These are phyloP conservation scores for Plasmopara halstedii DNA, from an alignment of 352 stramenopile genomes.

Conservation along the genomic window DNA sequence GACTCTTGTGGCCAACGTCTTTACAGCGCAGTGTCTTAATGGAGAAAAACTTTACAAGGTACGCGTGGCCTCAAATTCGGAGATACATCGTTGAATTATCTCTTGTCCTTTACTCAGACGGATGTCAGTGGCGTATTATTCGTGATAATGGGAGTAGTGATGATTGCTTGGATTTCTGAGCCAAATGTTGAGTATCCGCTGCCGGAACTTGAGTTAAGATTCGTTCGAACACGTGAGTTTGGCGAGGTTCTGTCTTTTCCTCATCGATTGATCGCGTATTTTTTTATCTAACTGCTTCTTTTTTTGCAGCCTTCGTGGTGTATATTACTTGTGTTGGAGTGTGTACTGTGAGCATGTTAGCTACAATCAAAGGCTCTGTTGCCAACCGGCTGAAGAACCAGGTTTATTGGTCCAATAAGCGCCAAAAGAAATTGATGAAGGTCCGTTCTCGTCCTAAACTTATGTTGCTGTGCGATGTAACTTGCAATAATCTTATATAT, in stretches of 20 bases:
- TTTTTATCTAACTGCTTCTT: background rate
- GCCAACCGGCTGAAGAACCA: conserved; percentile 81
- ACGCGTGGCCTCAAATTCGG: background rate
- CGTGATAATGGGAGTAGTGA: conserved; percentile 81
- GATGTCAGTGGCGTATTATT: conserved; percentile 80
- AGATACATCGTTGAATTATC: background rate
- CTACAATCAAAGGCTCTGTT: conserved; percentile 84
- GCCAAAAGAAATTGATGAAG: conserved; percentile 78
- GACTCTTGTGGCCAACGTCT: conserved; percentile 84
- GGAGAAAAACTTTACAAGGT: conserved; percentile 65
- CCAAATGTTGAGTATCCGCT: conserved; percentile 82
- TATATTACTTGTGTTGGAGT: conserved; percentile 76
- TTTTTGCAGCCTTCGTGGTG: conserved; percentile 48
- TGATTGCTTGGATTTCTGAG: conserved; percentile 83
- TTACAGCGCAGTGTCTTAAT: conserved; percentile 83
- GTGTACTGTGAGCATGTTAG: conserved; percentile 72
- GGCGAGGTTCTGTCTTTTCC: background rate
- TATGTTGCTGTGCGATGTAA: background rate
- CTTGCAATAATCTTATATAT: background rate
- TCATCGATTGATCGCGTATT: background rate
- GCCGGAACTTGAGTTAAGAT: conserved; percentile 74
- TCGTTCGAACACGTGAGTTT: conserved; percentile 52
- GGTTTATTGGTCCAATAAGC: conserved; percentile 71
- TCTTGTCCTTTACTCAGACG: conserved; percentile 29
- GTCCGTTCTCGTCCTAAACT: conserved; percentile 7